Percentiles rank a stretch among this genome's conserved stretches.
Conservation (phyloP, 2,329 filamentous ascomycete species). For the Arthrobotrys sinensis region DNA sequence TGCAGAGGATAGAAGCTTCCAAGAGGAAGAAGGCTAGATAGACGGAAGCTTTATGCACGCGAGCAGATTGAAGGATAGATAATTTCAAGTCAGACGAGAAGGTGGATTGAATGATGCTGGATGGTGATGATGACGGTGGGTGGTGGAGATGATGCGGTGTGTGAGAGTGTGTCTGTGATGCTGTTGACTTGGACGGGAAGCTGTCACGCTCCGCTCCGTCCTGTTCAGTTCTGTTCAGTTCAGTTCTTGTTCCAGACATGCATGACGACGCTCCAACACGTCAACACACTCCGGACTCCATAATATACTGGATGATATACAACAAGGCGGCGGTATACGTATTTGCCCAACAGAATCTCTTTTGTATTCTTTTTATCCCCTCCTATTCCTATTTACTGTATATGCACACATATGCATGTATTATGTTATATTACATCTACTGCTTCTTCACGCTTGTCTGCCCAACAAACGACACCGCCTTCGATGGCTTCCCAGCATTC, state of each 20-base stretch:
- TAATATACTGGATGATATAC: background rate
- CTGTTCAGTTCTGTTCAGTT: conserved; percentile 15
- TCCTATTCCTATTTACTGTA: conserved; percentile 6
- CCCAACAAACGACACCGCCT: conserved; percentile 67
- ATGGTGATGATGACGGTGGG: conserved; percentile 15
- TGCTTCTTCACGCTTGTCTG: conserved; percentile 56
- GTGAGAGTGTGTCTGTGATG: conserved; percentile 3
- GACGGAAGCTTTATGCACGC: conserved; percentile 3
- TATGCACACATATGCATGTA: too few species aligned
- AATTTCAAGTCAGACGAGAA: background rate
- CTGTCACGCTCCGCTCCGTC: conserved; percentile 15
- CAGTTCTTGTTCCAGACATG: conserved; percentile 36
- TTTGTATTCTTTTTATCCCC: background rate
- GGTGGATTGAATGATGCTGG: background rate
- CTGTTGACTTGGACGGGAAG: background rate
- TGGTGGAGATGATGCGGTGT: too few species aligned
- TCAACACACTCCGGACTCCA: conserved; percentile 25
- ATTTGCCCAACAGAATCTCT: conserved; percentile 9
- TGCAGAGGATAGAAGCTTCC: background rate
- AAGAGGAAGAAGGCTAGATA: background rate
- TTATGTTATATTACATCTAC: conserved; percentile 3
- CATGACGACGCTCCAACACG: conserved; percentile 59
- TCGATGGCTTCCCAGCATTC: conserved; percentile 70
- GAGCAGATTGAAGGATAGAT: conserved; percentile 14
- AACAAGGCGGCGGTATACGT: background rate